These are phyloP conservation scores for Amanita rubescens DNA, from an alignment of 768 basidiomycete species.

Conservation along the genomic window DNA sequence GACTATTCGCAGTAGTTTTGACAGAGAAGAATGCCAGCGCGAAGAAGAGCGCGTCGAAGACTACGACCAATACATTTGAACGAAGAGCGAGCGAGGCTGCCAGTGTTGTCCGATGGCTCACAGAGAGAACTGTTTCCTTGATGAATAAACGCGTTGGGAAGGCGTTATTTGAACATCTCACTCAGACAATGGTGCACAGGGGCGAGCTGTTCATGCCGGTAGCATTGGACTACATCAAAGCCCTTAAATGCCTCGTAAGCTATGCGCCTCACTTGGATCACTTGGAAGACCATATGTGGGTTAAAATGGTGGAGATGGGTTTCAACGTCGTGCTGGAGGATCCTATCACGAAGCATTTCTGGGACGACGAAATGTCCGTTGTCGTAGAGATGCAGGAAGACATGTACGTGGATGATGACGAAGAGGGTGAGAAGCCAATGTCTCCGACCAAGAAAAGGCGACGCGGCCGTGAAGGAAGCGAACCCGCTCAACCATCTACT, in stretches of 20 bases:
- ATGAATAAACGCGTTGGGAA: slow-evolving; percentile 50
- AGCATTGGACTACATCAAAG: slow-evolving; percentile 76
- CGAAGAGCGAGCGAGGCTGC: slow-evolving; percentile 63
- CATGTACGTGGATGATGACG: slow-evolving; percentile 24
- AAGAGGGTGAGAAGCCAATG: slow-evolving; percentile 20
- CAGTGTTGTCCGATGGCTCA: slow-evolving; percentile 63
- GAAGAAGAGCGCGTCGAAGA: slow-evolving; percentile 28
- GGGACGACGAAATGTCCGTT: slow-evolving; percentile 21
- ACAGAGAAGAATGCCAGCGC: slow-evolving; percentile 50
- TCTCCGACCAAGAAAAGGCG: slow-evolving; percentile 32
- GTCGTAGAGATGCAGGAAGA: slow-evolving; percentile 27
- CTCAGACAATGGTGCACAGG: slow-evolving; percentile 47
- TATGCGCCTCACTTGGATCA: slow-evolving; percentile 77
- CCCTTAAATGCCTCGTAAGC: slow-evolving; percentile 55
- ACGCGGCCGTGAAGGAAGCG: slow-evolving; percentile 15
- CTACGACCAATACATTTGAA: slow-evolving; percentile 34
- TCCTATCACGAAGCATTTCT: slow-evolving; percentile 28
- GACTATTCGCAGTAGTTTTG: slow-evolving; percentile 58
- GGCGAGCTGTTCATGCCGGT: slow-evolving; percentile 52
- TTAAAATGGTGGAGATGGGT: slow-evolving; percentile 54
- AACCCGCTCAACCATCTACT: slow-evolving; percentile 15
- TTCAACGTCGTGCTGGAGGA: slow-evolving; percentile 78
- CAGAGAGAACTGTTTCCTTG: slow-evolving; percentile 49
- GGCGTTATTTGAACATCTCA: slow-evolving; percentile 57
- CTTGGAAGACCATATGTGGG: slow-evolving; percentile 59